These are phyloP conservation scores for Priceomyces fermenticarens DNA, from an alignment of 805 yeast species.

Conservation along the genomic window DNA sequence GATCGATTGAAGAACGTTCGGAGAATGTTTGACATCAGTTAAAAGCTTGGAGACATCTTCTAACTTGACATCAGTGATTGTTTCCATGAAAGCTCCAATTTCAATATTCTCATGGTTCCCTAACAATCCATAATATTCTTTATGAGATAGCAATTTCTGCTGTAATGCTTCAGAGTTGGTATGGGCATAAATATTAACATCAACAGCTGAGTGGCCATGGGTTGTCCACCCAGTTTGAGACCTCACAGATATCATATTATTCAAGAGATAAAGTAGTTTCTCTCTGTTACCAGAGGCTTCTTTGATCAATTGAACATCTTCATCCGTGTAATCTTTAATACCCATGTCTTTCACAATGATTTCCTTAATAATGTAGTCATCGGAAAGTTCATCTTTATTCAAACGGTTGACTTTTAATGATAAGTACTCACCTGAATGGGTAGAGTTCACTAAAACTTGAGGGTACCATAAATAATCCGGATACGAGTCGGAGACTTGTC, in stretches of 20 bases:
- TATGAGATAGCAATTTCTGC: conserved; percentile 27
- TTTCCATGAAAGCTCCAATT: conserved; percentile 70
- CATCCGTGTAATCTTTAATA: conserved; percentile 50
- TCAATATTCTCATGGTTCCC: conserved; percentile 90
- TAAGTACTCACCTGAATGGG: conserved; percentile 75
- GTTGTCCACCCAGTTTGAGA: conserved; percentile 96
- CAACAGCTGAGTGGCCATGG: conserved; percentile 95
- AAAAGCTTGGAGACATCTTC: conserved; percentile 47
- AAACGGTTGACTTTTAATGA: conserved; percentile 41
- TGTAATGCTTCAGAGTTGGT: conserved; percentile 53
- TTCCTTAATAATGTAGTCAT: conserved; percentile 47
- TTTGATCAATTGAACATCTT: conserved; percentile 41
- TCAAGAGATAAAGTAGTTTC: conserved; percentile 49
- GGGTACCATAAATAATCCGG: conserved; percentile 93
- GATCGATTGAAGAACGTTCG: conserved; percentile 10
- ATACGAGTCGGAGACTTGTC: conserved; percentile 64
- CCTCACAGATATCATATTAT: conserved; percentile 71
- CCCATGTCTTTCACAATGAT: conserved; percentile 67
- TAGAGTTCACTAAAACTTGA: conserved; percentile 62
- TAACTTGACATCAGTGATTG: conserved; percentile 48
- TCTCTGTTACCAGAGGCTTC: conserved; percentile 24
- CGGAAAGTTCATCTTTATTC: conserved; percentile 20
- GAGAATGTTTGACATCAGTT: conserved; percentile 48
- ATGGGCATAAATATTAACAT: conserved; percentile 85
- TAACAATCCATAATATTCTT: conserved; percentile 41